These are phyloP conservation scores for Phialocephala sp. DNA, from an alignment of 2,329 filamentous ascomycete genomes.

Conservation along the genomic window DNA sequence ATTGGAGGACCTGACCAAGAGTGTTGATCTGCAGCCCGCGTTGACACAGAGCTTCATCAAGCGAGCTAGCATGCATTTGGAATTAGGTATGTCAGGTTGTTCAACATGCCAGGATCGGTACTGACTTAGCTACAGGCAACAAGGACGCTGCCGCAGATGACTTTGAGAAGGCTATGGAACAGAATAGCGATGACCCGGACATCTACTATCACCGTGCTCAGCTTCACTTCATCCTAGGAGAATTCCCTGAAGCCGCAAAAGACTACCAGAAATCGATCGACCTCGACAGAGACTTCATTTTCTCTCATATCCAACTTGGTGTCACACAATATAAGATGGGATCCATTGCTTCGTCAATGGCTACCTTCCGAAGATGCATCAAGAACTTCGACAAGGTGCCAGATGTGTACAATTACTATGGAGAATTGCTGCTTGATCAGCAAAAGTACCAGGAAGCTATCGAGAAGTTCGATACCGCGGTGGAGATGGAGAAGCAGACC, in stretches of 20 bases:
- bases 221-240: constrained; percentile 95
- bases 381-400: constrained; percentile 98
- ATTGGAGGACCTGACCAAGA: constrained; percentile 86
- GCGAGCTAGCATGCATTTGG: constrained; percentile 95
- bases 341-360: constrained; percentile 96
- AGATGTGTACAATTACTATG: constrained; percentile 99
- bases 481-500: constrained; percentile 95
- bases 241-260: constrained; percentile 91
- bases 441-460: constrained; percentile 94
- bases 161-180: constrained; percentile 82
- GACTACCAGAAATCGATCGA: constrained; percentile 99
- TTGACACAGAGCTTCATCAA: constrained; percentile 99
- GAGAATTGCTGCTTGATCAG: constrained; percentile 95
- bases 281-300: constrained; percentile 94
- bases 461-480: constrained; percentile 97
- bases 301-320: constrained; percentile 98
- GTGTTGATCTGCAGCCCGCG: constrained; percentile 84
- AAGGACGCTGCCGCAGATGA: constrained; percentile 86
- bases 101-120: background rate
- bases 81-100: constrained; percentile 68
- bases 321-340: constrained; percentile 99
- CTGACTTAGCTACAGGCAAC: constrained; percentile 62
- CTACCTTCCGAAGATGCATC: constrained; percentile 94
- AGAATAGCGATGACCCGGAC: constrained; percentile 89
- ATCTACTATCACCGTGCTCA: constrained; percentile 99